A percentile compares a stretch with the other conserved stretches of the same genome.
Evolutionary conservation across 2,329 filamentous ascomycete genomes (phyloP).

Genomic region (Didymella arachidicola): DNA sequence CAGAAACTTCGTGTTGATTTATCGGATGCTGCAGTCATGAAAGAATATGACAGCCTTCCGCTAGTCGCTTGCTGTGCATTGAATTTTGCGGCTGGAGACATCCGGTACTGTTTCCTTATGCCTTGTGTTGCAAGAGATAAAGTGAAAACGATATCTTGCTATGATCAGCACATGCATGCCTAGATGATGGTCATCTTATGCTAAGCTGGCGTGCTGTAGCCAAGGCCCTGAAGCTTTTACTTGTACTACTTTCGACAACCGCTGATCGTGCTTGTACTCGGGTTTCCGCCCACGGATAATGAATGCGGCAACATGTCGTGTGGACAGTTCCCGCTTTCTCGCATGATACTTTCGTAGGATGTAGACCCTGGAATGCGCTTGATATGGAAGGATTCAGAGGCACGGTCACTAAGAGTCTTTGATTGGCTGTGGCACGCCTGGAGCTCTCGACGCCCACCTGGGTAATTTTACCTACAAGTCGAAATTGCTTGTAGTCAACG

Average conservation of each 20-base stretch:
- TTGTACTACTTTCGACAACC: background rate
- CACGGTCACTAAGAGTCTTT: background rate
- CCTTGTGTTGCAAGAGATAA: background rate
- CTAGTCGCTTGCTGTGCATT: background rate
- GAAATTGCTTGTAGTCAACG: background rate
- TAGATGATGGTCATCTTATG: background rate
- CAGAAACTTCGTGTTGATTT: slow-evolving; percentile 3
- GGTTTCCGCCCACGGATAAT: slow-evolving; percentile 6
- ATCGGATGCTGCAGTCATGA: background rate
- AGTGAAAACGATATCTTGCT: background rate
- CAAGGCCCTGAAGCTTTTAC: slow-evolving; percentile 16
- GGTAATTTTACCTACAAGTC: background rate
- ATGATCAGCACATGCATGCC: background rate
- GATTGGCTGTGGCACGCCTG: slow-evolving; percentile 5
- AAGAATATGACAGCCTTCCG: background rate
- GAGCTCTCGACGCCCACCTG: background rate
- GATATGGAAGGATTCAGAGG: background rate
- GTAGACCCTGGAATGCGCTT: background rate
- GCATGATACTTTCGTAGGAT: background rate
- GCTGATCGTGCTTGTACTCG: slow-evolving; percentile 4
- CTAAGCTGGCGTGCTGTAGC: slow-evolving; percentile 1
- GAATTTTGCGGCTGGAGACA: slow-evolving; percentile 4
- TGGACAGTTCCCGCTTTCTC: slow-evolving; percentile 3
- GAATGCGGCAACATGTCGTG: slow-evolving; percentile 2
- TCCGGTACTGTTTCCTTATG: background rate